A percentile compares a stretch with the other conserved stretches of the same genome.
Evolutionary conservation across 2,329 filamentous ascomycete genomes (phyloP).

Genomic region (Pseudogymnoascus sp.): DNA sequence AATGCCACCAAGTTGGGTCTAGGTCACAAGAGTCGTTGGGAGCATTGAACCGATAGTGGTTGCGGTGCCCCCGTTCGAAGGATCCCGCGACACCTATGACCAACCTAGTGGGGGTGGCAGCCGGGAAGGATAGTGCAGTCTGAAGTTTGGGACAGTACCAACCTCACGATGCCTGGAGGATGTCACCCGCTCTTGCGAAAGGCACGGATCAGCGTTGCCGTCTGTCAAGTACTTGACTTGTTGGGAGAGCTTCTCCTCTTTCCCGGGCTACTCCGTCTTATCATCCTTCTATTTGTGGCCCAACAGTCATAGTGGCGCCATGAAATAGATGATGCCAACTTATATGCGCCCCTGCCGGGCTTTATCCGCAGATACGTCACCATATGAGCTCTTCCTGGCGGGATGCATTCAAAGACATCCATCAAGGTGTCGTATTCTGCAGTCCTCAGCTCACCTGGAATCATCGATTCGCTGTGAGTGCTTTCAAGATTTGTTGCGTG

Average conservation of each 20-base stretch:
- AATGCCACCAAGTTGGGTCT: background rate
- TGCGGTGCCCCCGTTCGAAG: background rate
- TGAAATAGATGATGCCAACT: background rate
- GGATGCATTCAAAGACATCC: background rate
- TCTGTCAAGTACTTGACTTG: background rate
- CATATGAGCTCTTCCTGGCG: conserved; percentile 1
- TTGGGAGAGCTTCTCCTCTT: background rate
- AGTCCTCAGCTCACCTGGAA: background rate
- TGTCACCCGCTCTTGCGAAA: background rate
- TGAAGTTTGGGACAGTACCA: background rate
- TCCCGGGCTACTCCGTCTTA: background rate
- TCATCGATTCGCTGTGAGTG: background rate
- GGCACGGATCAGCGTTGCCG: background rate
- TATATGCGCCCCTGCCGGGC: background rate
- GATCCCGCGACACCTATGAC: background rate
- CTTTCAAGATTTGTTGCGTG: background rate
- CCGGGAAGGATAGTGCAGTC: background rate
- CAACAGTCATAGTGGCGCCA: background rate
- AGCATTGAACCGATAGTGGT: background rate
- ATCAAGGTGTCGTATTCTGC: background rate
- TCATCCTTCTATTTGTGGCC: background rate
- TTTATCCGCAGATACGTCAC: conserved; percentile 2
- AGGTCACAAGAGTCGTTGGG: background rate
- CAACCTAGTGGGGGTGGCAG: background rate
- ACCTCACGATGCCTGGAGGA: background rate